These are phyloP conservation scores for Cotoneaster glaucophyllus DNA, from an alignment of 306 rosid species.

Conservation along the genomic window DNA sequence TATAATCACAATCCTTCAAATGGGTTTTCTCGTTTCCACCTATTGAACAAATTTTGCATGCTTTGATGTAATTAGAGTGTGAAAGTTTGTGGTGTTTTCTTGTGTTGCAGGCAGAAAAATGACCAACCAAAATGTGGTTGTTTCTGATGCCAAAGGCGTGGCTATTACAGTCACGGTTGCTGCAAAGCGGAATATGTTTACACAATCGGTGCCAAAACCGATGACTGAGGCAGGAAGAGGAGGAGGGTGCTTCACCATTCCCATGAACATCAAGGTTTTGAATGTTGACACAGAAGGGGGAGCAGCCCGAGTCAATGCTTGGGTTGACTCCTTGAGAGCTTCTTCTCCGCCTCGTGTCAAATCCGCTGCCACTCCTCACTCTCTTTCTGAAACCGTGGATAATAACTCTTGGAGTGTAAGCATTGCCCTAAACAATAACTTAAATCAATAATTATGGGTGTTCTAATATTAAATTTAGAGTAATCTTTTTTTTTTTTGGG, in stretches of 20 bases:
- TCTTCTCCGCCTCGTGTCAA: constrained; percentile 67
- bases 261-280: constrained; percentile 32
- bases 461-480: not conserved
- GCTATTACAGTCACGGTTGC: constrained; percentile 13
- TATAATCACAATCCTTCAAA: not conserved
- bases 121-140: constrained; percentile 65
- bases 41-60: not conserved
- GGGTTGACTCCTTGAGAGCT: constrained; percentile 88
- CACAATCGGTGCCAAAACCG: constrained; percentile 29
- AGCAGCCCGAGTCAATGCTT: constrained; percentile 39
- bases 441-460: not conserved
- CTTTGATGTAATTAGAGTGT: not conserved
- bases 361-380: constrained; percentile 18
- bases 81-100: constrained; percentile 7
- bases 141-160: constrained; percentile 37
- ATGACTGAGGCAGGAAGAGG: constrained; percentile 31
- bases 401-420: constrained; percentile 58
- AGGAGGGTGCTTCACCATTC: constrained; percentile 30
- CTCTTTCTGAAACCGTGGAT: constrained; percentile 33
- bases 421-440: not conserved
- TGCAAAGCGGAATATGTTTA: constrained; percentile 18
- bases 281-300: constrained; percentile 38
- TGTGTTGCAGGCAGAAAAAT: constrained; percentile 22
- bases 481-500: not conserved
- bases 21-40: not conserved